phyloP scores from a whole-genome alignment of 2,329 filamentous ascomycete species.

The Graphilbum fragrans region DNA sequence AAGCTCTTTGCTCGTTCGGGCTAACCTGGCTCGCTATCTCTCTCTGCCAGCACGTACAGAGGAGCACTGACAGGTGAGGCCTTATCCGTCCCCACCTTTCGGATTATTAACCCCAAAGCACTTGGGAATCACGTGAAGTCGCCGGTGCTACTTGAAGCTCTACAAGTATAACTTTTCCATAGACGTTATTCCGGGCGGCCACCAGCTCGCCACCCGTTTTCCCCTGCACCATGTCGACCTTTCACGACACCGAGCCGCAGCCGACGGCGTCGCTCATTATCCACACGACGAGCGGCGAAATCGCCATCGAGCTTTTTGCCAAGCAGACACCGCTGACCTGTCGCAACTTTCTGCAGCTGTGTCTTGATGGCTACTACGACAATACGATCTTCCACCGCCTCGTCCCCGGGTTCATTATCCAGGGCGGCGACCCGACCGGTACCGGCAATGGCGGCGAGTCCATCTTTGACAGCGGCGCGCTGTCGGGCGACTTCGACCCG shows the following conservation, averaged over 20 bases:
- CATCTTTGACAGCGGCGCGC: constrained; percentile 77
- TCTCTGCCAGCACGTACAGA: neutral
- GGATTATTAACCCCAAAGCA: too few relatives aligned
- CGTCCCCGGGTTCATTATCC: constrained; percentile 82
- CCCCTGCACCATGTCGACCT: constrained; percentile 57
- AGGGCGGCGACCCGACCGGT: constrained; percentile 88
- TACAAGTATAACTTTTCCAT: too few relatives aligned
- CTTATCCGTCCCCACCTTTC: too few relatives aligned
- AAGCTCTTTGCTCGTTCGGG: constrained; percentile 3
- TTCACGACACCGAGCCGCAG: constrained; percentile 91
- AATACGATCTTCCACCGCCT: constrained; percentile 90
- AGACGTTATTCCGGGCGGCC: too few relatives aligned
- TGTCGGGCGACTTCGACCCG: constrained; percentile 59
- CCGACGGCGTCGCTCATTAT: constrained; percentile 86
- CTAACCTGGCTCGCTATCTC: too few relatives aligned
- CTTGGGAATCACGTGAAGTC: too few relatives aligned
- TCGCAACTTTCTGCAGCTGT: constrained; percentile 92
- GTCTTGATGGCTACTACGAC: constrained; percentile 90
- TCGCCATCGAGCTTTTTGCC: constrained; percentile 87
- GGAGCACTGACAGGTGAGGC: too few relatives aligned
- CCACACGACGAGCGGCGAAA: constrained; percentile 79
- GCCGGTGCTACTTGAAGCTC: too few relatives aligned
- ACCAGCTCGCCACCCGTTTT: neutral
- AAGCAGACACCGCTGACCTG: constrained; percentile 85
- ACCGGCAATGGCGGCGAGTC: constrained; percentile 86